Evolutionary conservation across 257 asterid genomes (phyloP).

Genomic region (Paraleonurus japonicus): DNA sequence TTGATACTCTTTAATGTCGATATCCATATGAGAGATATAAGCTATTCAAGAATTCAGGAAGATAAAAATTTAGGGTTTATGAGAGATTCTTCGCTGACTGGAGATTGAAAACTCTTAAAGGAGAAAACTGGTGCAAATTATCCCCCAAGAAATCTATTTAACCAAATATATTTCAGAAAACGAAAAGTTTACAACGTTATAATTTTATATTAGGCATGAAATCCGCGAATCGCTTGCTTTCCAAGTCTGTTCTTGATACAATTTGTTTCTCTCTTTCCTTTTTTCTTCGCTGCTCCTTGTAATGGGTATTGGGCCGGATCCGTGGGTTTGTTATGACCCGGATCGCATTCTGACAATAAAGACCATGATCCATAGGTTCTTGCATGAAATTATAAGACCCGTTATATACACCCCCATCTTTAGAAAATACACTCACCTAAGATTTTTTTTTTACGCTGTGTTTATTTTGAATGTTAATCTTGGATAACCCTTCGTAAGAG

Average conservation of each 20-base stretch:
- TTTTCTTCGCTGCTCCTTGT: neutral
- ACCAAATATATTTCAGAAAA: neutral
- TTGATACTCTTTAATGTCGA: slow-evolving; percentile 69
- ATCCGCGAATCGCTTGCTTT: slow-evolving; percentile 23
- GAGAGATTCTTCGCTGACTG: neutral
- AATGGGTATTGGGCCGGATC: neutral
- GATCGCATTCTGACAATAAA: neutral
- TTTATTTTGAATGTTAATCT: too few relatives aligned
- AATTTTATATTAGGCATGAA: neutral
- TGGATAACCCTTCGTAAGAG: too few relatives aligned
- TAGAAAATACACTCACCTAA: too few relatives aligned
- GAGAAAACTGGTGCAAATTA: neutral
- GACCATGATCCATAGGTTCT: neutral
- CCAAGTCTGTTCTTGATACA: slow-evolving; percentile 20
- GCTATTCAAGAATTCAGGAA: neutral
- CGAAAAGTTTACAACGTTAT: neutral
- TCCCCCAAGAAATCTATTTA: neutral
- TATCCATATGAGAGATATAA: slow-evolving; percentile 44
- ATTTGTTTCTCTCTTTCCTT: neutral
- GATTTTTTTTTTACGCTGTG: too few relatives aligned
- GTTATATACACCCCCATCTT: too few relatives aligned
- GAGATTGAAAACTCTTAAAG: neutral
- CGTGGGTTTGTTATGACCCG: neutral
- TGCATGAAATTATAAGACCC: neutral
- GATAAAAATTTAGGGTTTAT: slow-evolving; percentile 20